These are phyloP conservation scores for Citrus cavaleriei DNA, from an alignment of 345 rosid genomes.

Conservation along the genomic window DNA sequence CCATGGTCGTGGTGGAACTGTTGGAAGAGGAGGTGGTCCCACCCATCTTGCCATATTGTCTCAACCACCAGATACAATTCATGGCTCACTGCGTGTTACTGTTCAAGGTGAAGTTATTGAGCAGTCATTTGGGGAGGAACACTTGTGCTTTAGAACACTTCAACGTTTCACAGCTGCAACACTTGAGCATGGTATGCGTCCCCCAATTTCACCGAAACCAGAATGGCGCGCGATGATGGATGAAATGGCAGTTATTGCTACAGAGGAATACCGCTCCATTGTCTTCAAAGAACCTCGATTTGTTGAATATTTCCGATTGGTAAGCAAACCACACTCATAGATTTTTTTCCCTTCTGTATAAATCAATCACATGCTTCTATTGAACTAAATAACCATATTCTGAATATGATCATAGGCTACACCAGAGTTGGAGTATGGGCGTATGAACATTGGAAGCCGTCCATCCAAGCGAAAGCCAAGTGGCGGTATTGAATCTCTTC, in stretches of 20 bases:
- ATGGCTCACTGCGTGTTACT: slow-evolving; percentile 89
- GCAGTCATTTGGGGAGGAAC: slow-evolving; percentile 94
- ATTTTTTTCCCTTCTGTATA: background rate
- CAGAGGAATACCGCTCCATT: slow-evolving; percentile 81
- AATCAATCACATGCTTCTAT: background rate
- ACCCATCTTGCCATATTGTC: slow-evolving; percentile 98
- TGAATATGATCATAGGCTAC: slow-evolving; percentile 65
- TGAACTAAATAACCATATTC: slow-evolving; percentile 1
- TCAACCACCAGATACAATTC: slow-evolving; percentile 99
- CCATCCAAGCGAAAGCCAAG: slow-evolving; percentile 96
- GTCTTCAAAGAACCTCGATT: slow-evolving; percentile 92
- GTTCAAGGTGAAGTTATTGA: slow-evolving; percentile 98
- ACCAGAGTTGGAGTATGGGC: slow-evolving; percentile 94
- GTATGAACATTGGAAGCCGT: slow-evolving; percentile 98
- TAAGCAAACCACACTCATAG: slow-evolving; percentile 31
- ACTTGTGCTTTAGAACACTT: slow-evolving; percentile 87
- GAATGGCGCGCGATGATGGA: slow-evolving; percentile 95
- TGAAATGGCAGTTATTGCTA: slow-evolving; percentile 91
- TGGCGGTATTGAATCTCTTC: slow-evolving; percentile 92
- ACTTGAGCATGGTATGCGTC: slow-evolving; percentile 94
- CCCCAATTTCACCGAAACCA: slow-evolving; percentile 87
- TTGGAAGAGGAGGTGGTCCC: slow-evolving; percentile 99
- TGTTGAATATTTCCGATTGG: slow-evolving; percentile 95
- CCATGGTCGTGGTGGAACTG: slow-evolving; percentile 99
- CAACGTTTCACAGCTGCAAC: slow-evolving; percentile 98